These are phyloP conservation scores for Limonium bicolor DNA, from an alignment of 148 eudicot genomes.

Conservation along the genomic window DNA sequence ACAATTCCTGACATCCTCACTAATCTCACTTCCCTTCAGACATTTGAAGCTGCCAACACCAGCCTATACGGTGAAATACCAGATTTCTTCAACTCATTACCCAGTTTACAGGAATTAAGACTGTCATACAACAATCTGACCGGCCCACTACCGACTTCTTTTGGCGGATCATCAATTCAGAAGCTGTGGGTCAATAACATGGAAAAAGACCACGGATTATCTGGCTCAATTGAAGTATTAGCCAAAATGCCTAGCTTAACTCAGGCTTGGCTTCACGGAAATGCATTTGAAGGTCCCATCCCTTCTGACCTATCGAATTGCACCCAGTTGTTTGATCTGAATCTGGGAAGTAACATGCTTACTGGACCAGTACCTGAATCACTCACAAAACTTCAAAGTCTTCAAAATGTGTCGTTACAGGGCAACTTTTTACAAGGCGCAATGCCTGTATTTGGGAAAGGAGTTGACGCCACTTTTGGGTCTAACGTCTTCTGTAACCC, in stretches of 20 bases:
- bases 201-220: slow-evolving; percentile 36
- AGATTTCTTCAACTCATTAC: slow-evolving; percentile 29
- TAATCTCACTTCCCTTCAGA: slow-evolving; percentile 15
- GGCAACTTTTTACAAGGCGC: slow-evolving; percentile 27
- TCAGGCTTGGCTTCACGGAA: slow-evolving; percentile 26
- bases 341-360: slow-evolving; percentile 24
- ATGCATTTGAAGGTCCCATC: slow-evolving; percentile 16
- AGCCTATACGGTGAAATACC: slow-evolving; percentile 38
- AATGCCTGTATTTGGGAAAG: slow-evolving; percentile 10
- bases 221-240: slow-evolving; percentile 39
- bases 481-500: slow-evolving; percentile 17
- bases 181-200: slow-evolving; percentile 47
- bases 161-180: slow-evolving; percentile 25
- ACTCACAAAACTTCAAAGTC: slow-evolving; percentile 9
- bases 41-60: slow-evolving; percentile 15
- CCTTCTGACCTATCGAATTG: slow-evolving; percentile 22
- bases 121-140: slow-evolving; percentile 51
- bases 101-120: slow-evolving; percentile 22
- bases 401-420: slow-evolving; percentile 19
- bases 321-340: slow-evolving; percentile 17
- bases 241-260: slow-evolving; percentile 21
- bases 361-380: slow-evolving; percentile 24
- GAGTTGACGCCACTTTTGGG: slow-evolving; percentile 13
- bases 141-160: slow-evolving; percentile 37
- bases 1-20: slow-evolving; percentile 20